Evolutionary conservation across 75 land plant species (phyloP).

Genomic region (Azolla pinnata): DNA sequence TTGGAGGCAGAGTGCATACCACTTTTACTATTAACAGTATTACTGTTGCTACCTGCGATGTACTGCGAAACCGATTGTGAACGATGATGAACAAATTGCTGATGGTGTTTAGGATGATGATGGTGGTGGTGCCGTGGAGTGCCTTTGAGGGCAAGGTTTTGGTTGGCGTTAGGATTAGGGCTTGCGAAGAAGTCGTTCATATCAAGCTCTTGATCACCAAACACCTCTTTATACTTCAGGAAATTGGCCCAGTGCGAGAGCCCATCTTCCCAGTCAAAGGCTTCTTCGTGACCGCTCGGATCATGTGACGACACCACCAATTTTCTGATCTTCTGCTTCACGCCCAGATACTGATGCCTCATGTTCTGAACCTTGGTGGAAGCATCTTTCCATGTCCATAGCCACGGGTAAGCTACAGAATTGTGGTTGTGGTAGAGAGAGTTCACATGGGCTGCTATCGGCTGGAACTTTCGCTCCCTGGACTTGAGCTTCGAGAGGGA

Average conservation of each 20-base stretch:
- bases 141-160: too few relatives aligned
- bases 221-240: slow-evolving; percentile 54
- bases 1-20: slow-evolving; percentile 4
- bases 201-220: slow-evolving; percentile 40
- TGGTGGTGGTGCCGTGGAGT: neutral
- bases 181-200: slow-evolving; percentile 6
- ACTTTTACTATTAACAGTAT: neutral
- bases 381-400: slow-evolving; percentile 73
- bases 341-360: slow-evolving; percentile 63
- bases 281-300: slow-evolving; percentile 3
- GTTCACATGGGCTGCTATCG: slow-evolving; percentile 58
- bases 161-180: neutral
- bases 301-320: slow-evolving; percentile 1
- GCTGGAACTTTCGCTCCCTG: slow-evolving; percentile 60
- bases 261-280: slow-evolving; percentile 39
- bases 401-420: slow-evolving; percentile 55
- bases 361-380: slow-evolving; percentile 76
- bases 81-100: neutral
- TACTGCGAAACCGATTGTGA: neutral
- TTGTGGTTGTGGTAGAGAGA: slow-evolving; percentile 40
- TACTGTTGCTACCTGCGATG: neutral
- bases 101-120: neutral
- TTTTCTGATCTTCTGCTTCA: slow-evolving; percentile 49
- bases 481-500: slow-evolving; percentile 41
- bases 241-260: slow-evolving; percentile 62